These are phyloP conservation scores for Picea engelmannii DNA, from an alignment of 83 land plant genomes.

Conservation along the genomic window DNA sequence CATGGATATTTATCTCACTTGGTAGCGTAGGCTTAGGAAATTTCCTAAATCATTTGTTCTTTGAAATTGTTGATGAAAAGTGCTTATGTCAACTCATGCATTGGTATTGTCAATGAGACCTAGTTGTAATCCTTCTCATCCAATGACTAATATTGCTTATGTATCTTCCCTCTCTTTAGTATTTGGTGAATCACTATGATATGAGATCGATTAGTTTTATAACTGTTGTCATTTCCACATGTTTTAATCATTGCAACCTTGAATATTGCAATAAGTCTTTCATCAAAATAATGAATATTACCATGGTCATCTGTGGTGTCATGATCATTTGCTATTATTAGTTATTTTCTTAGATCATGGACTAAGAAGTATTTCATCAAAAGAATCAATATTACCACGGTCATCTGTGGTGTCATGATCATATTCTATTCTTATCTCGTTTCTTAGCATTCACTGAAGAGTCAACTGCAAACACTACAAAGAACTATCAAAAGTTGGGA, in stretches of 20 bases:
- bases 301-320: constrained; percentile 38
- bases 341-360: constrained; percentile 65
- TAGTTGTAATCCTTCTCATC: too few species aligned
- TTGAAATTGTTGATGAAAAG: too few species aligned
- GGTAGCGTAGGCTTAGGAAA: too few species aligned
- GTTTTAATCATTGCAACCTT: constrained; percentile 53
- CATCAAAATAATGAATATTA: constrained; percentile 60
- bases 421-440: constrained; percentile 69
- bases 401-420: constrained; percentile 44
- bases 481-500: too few species aligned
- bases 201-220: constrained; percentile 24
- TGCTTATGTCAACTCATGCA: too few species aligned
- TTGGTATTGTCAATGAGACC: too few species aligned
- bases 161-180: constrained; percentile 56
- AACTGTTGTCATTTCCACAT: constrained; percentile 20
- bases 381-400: constrained; percentile 43
- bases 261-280: constrained; percentile 78
- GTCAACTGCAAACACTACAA: too few species aligned
- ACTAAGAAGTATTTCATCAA: constrained; percentile 76
- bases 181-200: constrained; percentile 35
- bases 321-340: constrained; percentile 62
- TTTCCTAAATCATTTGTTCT: too few species aligned
- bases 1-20: too few species aligned
- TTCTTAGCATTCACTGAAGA: constrained; percentile 3
- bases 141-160: too few species aligned